Evolutionary conservation across 2,329 filamentous ascomycete species (phyloP).

Genomic region (Dryadomyces quercivorus): DNA sequence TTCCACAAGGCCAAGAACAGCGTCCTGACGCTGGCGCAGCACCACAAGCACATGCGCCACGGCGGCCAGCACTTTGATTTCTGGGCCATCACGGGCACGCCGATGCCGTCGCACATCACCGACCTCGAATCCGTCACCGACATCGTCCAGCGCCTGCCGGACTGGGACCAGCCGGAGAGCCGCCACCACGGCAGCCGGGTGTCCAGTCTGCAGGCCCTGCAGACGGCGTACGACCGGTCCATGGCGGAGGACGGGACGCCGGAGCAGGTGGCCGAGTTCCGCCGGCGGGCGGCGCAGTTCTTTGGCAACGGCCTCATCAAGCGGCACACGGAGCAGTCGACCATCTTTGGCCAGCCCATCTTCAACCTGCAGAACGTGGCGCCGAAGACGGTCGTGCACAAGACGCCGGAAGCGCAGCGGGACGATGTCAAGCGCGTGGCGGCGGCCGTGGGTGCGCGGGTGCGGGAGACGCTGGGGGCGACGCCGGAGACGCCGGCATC

Average conservation of each 20-base stretch:
- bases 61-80: slow-evolving; percentile 10
- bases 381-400: slow-evolving; percentile 9
- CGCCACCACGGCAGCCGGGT: slow-evolving; percentile 8
- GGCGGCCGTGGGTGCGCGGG: slow-evolving; percentile 13
- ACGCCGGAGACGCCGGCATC: neutral
- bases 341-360: slow-evolving; percentile 11
- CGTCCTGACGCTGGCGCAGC: slow-evolving; percentile 7
- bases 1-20: slow-evolving; percentile 12
- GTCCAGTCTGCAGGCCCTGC: slow-evolving; percentile 7
- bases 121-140: slow-evolving; percentile 10
- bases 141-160: slow-evolving; percentile 11
- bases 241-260: slow-evolving; percentile 10
- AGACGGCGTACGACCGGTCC: slow-evolving; percentile 11
- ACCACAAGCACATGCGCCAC: slow-evolving; percentile 10
- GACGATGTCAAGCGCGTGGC: slow-evolving; percentile 20
- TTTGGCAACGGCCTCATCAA: slow-evolving; percentile 12
- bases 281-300: slow-evolving; percentile 6
- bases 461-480: slow-evolving; percentile 1
- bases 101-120: slow-evolving; percentile 10
- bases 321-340: slow-evolving; percentile 13
- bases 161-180: slow-evolving; percentile 8
- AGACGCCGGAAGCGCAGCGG: slow-evolving; percentile 19
- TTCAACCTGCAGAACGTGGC: slow-evolving; percentile 11
- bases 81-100: slow-evolving; percentile 15
- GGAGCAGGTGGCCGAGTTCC: slow-evolving; percentile 9